Evolutionary conservation across 2,329 filamentous ascomycete species (phyloP).

Genomic region (Cadophora sp.): DNA sequence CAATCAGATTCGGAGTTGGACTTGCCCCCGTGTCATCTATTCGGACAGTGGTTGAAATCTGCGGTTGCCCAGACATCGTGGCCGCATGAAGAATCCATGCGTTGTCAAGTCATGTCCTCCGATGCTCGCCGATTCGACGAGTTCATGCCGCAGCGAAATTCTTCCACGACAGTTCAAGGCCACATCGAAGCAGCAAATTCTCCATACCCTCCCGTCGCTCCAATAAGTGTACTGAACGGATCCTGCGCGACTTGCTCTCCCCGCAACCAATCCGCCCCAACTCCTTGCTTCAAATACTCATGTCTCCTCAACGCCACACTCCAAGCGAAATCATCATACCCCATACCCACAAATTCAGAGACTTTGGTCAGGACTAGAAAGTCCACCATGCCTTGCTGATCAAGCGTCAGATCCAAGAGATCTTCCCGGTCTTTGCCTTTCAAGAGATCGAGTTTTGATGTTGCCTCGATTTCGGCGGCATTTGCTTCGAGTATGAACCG

Average conservation of each 20-base stretch:
- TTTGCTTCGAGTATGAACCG: constrained; percentile 48
- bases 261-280: constrained; percentile 21
- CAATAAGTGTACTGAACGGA: constrained; percentile 37
- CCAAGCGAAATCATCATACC: constrained; percentile 54
- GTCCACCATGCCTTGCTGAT: constrained; percentile 57
- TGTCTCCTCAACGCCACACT: constrained; percentile 49
- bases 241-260: constrained; percentile 34
- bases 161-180: constrained; percentile 29
- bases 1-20: too few relatives aligned
- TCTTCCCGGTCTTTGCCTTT: constrained; percentile 43
- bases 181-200: constrained; percentile 37
- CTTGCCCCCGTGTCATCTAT: too few relatives aligned
- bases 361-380: constrained; percentile 55
- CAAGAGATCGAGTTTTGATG: constrained; percentile 52
- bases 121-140: background rate
- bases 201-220: constrained; percentile 27
- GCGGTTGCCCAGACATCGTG: background rate
- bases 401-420: constrained; percentile 50
- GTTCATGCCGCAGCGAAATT: background rate
- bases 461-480: constrained; percentile 46
- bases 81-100: background rate
- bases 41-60: background rate
- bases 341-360: constrained; percentile 51
- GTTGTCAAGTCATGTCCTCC: background rate
- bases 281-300: constrained; percentile 19